Evolutionary conservation across 202 grass and related monocot genomes (phyloP).

Genomic region (Saccharum hybrid): DNA sequence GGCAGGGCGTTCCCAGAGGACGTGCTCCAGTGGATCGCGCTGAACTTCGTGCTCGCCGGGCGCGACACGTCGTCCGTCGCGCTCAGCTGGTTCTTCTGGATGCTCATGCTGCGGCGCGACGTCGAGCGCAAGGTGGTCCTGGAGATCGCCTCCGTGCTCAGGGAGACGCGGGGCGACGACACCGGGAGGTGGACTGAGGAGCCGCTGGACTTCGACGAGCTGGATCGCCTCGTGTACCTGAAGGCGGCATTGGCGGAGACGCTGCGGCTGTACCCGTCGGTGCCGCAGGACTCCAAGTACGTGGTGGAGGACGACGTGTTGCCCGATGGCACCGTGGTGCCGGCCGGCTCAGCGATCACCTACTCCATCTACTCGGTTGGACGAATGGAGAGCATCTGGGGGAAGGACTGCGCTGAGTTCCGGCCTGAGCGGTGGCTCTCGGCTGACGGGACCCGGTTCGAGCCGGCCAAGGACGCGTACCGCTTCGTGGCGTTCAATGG

Average conservation of each 20-base stretch:
- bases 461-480: slow-evolving; percentile 74
- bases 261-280: slow-evolving; percentile 83
- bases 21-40: slow-evolving; percentile 88
- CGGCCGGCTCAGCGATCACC: slow-evolving; percentile 79
- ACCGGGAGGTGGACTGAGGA: slow-evolving; percentile 58
- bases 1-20: slow-evolving; percentile 70
- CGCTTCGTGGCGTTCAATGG: slow-evolving; percentile 95
- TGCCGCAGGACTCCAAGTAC: slow-evolving; percentile 94
- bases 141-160: slow-evolving; percentile 76
- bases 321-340: slow-evolving; percentile 80
- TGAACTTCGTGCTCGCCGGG: slow-evolving; percentile 93
- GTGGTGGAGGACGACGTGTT: slow-evolving; percentile 83
- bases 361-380: slow-evolving; percentile 97
- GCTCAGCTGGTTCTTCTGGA: slow-evolving; percentile 98
- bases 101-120: slow-evolving; percentile 64
- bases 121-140: slow-evolving; percentile 69
- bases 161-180: slow-evolving; percentile 68
- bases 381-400: slow-evolving; percentile 91
- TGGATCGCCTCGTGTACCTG: slow-evolving; percentile 79
- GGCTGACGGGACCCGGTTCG: slow-evolving; percentile 63
- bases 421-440: slow-evolving; percentile 87
- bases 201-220: slow-evolving; percentile 83
- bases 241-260: slow-evolving; percentile 89
- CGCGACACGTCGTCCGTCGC: slow-evolving; percentile 95
- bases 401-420: slow-evolving; percentile 88